Evolutionary conservation across 164 flowering plant species (phyloP).

Genomic region (Annona squamosa): DNA sequence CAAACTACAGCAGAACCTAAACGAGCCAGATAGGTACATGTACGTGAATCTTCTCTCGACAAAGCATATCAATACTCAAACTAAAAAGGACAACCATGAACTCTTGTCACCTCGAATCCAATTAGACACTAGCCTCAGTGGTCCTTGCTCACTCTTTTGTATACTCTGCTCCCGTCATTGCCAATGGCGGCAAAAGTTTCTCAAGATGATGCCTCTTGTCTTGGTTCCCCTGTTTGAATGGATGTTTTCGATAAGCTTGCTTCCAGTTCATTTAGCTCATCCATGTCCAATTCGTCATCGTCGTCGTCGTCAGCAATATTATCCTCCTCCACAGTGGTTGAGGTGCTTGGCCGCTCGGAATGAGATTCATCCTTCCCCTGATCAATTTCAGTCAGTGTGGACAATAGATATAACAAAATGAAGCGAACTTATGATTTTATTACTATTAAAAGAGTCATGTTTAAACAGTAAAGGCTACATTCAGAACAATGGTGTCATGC

Average conservation of each 20-base stretch:
- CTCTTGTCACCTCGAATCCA: background rate
- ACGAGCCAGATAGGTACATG: background rate
- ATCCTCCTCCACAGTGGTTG: conserved; percentile 34
- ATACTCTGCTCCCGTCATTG: background rate
- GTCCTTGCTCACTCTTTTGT: background rate
- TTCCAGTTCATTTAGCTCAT: conserved; percentile 79
- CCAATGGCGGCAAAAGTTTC: background rate
- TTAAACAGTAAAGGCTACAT: too few relatives aligned
- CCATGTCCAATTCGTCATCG: conserved; percentile 75
- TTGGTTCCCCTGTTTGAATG: conserved; percentile 56
- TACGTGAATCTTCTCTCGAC: background rate
- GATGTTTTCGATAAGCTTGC: conserved; percentile 73
- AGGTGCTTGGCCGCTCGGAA: conserved; percentile 50
- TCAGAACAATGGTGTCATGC: too few relatives aligned
- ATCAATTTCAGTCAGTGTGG: conserved; percentile 2
- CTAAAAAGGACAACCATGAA: background rate
- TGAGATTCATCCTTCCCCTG: conserved; percentile 41
- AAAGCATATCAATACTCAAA: background rate
- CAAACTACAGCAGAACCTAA: background rate
- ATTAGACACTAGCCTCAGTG: background rate
- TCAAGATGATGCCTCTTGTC: conserved; percentile 18
- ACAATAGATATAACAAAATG: background rate
- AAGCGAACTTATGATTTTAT: background rate
- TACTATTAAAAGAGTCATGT: too few relatives aligned
- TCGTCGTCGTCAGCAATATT: conserved; percentile 36